These are phyloP conservation scores for Euphrasia arctica DNA, from an alignment of 305 asterid genomes.

Conservation along the genomic window DNA sequence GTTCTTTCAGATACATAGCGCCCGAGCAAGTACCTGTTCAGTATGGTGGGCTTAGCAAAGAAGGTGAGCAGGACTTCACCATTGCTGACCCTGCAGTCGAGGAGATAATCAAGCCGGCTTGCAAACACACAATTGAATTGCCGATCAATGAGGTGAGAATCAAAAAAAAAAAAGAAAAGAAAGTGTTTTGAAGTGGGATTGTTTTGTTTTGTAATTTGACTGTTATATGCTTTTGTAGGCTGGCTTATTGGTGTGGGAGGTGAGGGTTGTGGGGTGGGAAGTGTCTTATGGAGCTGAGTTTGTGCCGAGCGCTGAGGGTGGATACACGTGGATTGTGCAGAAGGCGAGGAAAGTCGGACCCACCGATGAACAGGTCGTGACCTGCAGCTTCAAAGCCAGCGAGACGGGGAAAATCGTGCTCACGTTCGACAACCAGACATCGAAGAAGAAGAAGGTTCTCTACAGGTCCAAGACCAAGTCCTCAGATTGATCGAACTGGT, in stretches of 20 bases:
- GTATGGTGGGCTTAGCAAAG: slow-evolving; percentile 91
- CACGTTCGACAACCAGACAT: slow-evolving; percentile 83
- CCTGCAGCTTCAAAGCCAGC: slow-evolving; percentile 54
- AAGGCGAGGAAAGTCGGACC: slow-evolving; percentile 74
- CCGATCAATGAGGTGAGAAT: slow-evolving; percentile 72
- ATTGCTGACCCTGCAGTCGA: slow-evolving; percentile 59
- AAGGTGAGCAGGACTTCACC: slow-evolving; percentile 71
- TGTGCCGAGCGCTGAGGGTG: slow-evolving; percentile 72
- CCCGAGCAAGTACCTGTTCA: slow-evolving; percentile 90
- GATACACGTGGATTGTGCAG: slow-evolving; percentile 77
- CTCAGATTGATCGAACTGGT: slow-evolving; percentile 39
- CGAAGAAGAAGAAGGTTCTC: slow-evolving; percentile 91
- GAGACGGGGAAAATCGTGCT: slow-evolving; percentile 87
- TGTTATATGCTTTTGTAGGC: slow-evolving; percentile 41
- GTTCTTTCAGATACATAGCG: slow-evolving; percentile 59
- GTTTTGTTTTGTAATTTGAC: not conserved
- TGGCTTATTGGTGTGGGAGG: slow-evolving; percentile 74
- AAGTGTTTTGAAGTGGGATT: too few relatives aligned
- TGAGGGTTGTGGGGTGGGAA: slow-evolving; percentile 82
- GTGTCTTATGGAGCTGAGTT: slow-evolving; percentile 84
- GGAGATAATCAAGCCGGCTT: slow-evolving; percentile 72
- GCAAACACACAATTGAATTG: slow-evolving; percentile 65
- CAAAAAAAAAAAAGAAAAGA: too few relatives aligned
- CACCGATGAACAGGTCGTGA: slow-evolving; percentile 57
- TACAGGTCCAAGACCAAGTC: slow-evolving; percentile 82